A percentile compares a stretch with the other conserved stretches of the same genome.
phyloP scores from a whole-genome alignment of 805 yeast genomes.

The Phaffomyces antillensis region DNA sequence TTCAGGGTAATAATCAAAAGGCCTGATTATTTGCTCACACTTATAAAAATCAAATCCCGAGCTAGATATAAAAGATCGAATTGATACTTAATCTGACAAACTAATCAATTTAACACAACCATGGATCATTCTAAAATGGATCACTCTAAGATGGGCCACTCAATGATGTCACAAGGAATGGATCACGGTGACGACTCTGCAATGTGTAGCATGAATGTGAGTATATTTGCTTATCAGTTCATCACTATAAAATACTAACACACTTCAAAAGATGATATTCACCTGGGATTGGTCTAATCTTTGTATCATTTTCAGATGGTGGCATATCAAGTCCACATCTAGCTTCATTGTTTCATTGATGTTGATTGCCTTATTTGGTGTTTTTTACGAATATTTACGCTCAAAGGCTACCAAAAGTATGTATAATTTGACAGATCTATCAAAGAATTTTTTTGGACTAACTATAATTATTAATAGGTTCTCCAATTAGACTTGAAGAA shows the following conservation, averaged over 20 bases:
- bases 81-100: too few relatives aligned
- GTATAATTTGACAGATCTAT: constrained; percentile 5
- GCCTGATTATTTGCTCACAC: too few relatives aligned
- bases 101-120: neutral
- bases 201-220: constrained; percentile 48
- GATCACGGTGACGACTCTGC: constrained; percentile 17
- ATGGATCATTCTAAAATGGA: constrained; percentile 3
- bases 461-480: neutral
- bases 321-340: constrained; percentile 56
- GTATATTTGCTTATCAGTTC: constrained; percentile 6
- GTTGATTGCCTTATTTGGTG: constrained; percentile 40
- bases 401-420: constrained; percentile 15
- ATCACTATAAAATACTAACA: too few relatives aligned
- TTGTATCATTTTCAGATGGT: constrained; percentile 70
- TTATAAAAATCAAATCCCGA: too few relatives aligned
- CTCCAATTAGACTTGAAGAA: constrained; percentile 5
- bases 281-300: constrained; percentile 72
- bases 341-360: constrained; percentile 48
- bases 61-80: too few relatives aligned
- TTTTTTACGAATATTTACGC: constrained; percentile 58
- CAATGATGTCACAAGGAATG: constrained; percentile 17
- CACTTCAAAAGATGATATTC: constrained; percentile 45
- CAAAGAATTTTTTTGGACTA: neutral
- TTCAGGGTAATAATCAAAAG: too few relatives aligned
- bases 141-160: constrained; percentile 18